Evolutionary conservation across 2,329 filamentous ascomycete species (phyloP), one percentile per base, ranked within the genome.

Genomic region (Arachnopeziza araneosa): DNA sequence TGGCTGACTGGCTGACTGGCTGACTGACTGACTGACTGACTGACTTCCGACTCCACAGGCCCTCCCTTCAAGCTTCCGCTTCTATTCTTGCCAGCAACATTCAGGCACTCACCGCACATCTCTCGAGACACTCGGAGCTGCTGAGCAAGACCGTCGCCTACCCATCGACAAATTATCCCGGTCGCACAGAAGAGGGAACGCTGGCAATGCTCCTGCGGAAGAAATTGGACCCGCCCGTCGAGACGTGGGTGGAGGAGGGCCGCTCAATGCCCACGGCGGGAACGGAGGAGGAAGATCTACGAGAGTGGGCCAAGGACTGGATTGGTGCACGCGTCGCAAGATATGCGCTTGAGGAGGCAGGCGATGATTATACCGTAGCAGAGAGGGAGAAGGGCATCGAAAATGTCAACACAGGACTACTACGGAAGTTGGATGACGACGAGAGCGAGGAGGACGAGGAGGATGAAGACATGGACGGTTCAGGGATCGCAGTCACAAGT

Each of bases 181-280:
- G 84, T 48, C 86, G 82, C 67, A 87, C 82, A 5, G 85, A 90
- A 61, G 84, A 89, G 72, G 76, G 74, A 54, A 79, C 90, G 3
- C 80, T 93, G 1, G 79, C 83, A 24, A 83, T 88, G 67, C 79
- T 96, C 1, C 78, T 96, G 32, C 87, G 91, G 49, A 96, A 95
- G 75, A 95, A 95, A 72, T 81, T 92, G 54, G 91, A 95, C 66
- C 90, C 90, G 0, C 80, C 84, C 24, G 86, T 92, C 21, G 89
- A 93, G 71, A 84, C 86, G 59, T 87, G 88, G 76, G 85, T 93
- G 24, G 82, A 85, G 23, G 77, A 85, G 56, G 88, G 86, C 1
- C 81, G 83, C 44, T 78, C 78, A 60, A 76, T 77, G 59, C 66
- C 68, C 48, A 58, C 54, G 58, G 66, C 63, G 21, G 75, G 79